phyloP scores from a whole-genome alignment of 148 eudicot genomes.

The Nyssa sinensis region DNA sequence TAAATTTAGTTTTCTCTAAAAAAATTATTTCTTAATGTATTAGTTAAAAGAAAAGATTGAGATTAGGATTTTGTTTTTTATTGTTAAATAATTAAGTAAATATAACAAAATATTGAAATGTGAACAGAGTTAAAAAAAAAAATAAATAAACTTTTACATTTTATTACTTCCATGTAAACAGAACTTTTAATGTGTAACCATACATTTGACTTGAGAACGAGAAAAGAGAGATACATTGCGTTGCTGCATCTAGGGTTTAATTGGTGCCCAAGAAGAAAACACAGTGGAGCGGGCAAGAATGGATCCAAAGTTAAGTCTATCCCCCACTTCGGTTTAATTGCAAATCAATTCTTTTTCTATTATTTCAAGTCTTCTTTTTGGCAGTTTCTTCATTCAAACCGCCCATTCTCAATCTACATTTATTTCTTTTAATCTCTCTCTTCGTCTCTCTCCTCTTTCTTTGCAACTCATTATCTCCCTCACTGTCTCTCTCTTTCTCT shows the following conservation, averaged over 20 bases:
- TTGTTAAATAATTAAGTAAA: too few relatives aligned
- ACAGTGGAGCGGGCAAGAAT: conserved; percentile 5
- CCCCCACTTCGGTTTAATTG: neutral
- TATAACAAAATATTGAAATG: neutral
- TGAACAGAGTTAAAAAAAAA: too few relatives aligned
- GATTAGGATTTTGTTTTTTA: too few relatives aligned
- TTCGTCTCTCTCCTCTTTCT: too few relatives aligned
- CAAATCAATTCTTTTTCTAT: conserved; percentile 14
- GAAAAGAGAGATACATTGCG: conserved; percentile 23
- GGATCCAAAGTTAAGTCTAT: conserved; percentile 34
- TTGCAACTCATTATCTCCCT: neutral
- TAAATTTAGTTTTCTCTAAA: too few relatives aligned
- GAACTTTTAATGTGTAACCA: too few relatives aligned
- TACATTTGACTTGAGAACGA: conserved; percentile 2
- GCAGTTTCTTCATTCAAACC: too few relatives aligned
- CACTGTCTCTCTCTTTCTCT: conserved; percentile 9
- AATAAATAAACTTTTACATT: too few relatives aligned
- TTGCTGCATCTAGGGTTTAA: conserved; percentile 22
- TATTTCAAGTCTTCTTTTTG: conserved; percentile 24
- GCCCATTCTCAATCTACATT: conserved; percentile 6
- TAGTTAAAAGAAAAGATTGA: too few relatives aligned
- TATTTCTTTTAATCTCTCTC: conserved; percentile 17
- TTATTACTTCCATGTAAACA: too few relatives aligned
- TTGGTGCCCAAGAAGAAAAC: conserved; percentile 22
- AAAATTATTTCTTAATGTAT: too few relatives aligned